Conservation (phyloP, 2,329 filamentous ascomycete species). For the Alternaria ventricosa region DNA sequence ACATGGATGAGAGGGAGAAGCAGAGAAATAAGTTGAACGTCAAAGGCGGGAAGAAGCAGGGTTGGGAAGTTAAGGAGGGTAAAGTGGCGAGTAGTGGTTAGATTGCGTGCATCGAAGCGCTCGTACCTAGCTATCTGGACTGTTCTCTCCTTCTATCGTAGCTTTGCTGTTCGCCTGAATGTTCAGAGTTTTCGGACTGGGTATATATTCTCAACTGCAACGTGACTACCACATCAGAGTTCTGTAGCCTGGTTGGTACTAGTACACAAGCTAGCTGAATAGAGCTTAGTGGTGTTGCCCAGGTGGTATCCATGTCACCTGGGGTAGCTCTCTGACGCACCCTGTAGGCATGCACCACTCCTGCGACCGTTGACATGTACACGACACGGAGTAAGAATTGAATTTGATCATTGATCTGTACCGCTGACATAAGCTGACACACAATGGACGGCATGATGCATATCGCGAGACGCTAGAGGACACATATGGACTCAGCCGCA, state of each 20-base stretch:
- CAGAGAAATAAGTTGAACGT: constrained; percentile 27
- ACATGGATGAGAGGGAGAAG: constrained; percentile 37
- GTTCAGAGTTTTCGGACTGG: too few relatives aligned
- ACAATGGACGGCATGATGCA: neutral
- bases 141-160: too few relatives aligned
- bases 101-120: neutral
- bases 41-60: constrained; percentile 30
- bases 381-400: fast-evolving
- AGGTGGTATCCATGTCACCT: too few relatives aligned
- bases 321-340: too few relatives aligned
- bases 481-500: neutral
- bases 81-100: neutral
- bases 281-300: neutral
- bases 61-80: neutral
- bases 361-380: neutral
- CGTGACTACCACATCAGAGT: too few relatives aligned
- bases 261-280: neutral
- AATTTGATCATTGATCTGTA: fast-evolving
- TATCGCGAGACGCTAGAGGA: neutral
- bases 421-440: neutral
- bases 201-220: too few relatives aligned
- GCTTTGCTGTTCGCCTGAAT: too few relatives aligned
- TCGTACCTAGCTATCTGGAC: too few relatives aligned
- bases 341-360: neutral
- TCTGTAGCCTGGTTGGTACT: neutral